Base-by-base conservation (phyloP, 106 monocot species). In the Allium cepa region DNA sequence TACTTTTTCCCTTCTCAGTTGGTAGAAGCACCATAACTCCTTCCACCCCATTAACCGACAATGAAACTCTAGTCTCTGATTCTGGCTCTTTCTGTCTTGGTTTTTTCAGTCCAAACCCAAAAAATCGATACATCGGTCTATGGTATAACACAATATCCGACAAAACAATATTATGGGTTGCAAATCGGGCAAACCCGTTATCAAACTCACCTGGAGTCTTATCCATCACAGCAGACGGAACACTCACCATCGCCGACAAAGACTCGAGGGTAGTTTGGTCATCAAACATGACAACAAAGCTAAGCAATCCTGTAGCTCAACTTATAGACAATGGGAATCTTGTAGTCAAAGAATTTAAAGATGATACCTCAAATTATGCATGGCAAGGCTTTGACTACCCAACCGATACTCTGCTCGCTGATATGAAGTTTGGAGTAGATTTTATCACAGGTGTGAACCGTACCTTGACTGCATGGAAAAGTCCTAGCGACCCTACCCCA, bases 61-160 rank as follows among this genome's bases (percentile, higher is more conserved):
- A 55, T 12, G 72, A 90, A 15, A 79, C 66, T 7, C 60, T 90
- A 9, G 46, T 90, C 71, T 86, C 86, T 10, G 56, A 70, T 9
- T n/a, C 26, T 56, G 56, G 62, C 1, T 49, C 46, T 69, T 91
- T 84, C 68, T 49, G 78, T 52, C 5, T 64, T 91, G 13, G 90
- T 83, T 13, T 91, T 88, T 74, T 88, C 71, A 53, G 7, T 26
- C 79, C 79, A 8, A 17, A 58, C 14, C 56, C 4, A 12, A 49
- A 73, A 7, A 18, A 5, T 8, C 56, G 71, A 10, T 91, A 84
- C 71, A 11, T 84, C 8, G 86, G 83, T 11, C 81, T 87, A 63
- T 86, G 80, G 80, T 84, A 77, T 70, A 74, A 56, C 50, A 56
- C 62, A 52, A 59, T 74, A 22, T 22, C 66, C 16, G n/a, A 49